Conservation (phyloP, 163 green algal genomes). For the Dunaliella salina region DNA sequence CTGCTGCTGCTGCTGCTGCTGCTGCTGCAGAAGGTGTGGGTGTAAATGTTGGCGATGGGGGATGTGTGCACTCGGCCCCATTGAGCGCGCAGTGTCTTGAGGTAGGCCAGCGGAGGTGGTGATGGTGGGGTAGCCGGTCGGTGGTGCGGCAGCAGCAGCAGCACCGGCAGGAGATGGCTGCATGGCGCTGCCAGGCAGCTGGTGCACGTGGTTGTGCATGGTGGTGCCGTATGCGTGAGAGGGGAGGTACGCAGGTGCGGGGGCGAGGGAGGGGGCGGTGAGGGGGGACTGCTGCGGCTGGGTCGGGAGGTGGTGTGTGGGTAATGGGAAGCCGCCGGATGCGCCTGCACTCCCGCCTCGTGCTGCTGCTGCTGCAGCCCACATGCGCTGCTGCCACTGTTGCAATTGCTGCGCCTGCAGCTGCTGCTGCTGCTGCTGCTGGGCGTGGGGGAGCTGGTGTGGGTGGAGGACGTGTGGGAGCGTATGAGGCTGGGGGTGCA, state of each 20-base stretch:
- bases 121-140: background rate
- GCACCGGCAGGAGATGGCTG: background rate
- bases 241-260: background rate
- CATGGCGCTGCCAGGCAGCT: background rate
- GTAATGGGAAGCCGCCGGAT: too few relatives aligned
- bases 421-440: background rate
- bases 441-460: background rate
- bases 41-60: background rate
- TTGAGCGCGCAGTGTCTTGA: background rate
- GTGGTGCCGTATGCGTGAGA: background rate
- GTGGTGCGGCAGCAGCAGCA: background rate
- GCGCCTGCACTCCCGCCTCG: background rate
- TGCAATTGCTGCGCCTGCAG: background rate
- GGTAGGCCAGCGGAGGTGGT: background rate
- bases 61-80: too few relatives aligned
- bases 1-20: constrained; percentile 4
- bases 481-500: background rate
- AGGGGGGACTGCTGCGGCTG: background rate
- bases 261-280: too few relatives aligned
- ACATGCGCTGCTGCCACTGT: background rate
- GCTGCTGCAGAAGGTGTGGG: background rate
- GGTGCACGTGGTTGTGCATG: background rate
- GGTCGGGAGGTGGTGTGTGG: background rate
- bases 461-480: background rate
- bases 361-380: too few relatives aligned